phyloP scores from a whole-genome alignment of 441 rosid genomes.

The Gossypium aridum region DNA sequence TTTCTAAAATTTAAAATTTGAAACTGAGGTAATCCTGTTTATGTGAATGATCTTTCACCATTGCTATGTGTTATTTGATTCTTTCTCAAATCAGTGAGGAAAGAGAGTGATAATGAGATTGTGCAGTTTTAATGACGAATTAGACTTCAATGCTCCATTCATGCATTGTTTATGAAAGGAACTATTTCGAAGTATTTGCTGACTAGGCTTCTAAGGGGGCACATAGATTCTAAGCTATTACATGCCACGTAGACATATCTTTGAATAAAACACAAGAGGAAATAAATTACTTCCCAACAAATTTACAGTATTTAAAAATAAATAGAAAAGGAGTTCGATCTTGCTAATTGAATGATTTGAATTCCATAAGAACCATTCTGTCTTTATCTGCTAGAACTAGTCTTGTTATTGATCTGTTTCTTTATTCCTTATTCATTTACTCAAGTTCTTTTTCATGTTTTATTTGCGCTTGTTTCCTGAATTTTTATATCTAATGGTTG shows the following conservation, averaged over 20 bases:
- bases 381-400: background rate
- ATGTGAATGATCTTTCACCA: background rate
- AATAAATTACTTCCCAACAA: background rate
- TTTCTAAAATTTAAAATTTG: background rate
- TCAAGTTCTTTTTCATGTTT: background rate
- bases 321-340: background rate
- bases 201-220: background rate
- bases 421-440: background rate
- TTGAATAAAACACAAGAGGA: background rate
- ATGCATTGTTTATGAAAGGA: background rate
- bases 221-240: background rate
- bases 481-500: conserved; percentile 23
- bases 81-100: background rate
- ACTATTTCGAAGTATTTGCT: background rate
- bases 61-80: background rate
- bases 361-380: background rate
- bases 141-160: background rate
- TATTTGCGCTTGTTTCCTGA: background rate
- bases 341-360: background rate
- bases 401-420: background rate
- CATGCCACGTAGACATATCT: background rate
- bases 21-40: background rate
- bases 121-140: background rate
- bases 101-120: background rate
- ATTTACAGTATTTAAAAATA: background rate